Evolutionary conservation across 345 rosid genomes (phyloP).

Genomic region (Syzygium jambos): DNA sequence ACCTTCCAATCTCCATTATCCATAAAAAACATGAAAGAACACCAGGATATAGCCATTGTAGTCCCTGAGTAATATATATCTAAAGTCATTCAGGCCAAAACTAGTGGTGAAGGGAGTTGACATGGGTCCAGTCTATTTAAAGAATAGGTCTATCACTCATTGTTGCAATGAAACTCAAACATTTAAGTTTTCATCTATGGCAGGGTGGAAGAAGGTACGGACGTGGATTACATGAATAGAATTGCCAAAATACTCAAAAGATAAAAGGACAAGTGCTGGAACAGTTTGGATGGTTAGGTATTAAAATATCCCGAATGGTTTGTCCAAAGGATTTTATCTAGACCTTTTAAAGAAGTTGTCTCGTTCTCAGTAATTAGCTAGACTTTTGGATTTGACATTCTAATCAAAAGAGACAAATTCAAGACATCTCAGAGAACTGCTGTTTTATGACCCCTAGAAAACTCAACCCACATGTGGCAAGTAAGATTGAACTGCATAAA

Average conservation of each 20-base stretch:
- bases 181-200: not conserved
- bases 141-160: not conserved
- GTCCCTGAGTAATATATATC: not conserved
- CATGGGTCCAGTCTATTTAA: not conserved
- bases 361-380: not conserved
- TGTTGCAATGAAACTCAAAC: not conserved
- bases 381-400: not conserved
- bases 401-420: not conserved
- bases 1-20: not conserved
- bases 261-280: not conserved
- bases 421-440: not conserved
- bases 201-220: not conserved
- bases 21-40: not conserved
- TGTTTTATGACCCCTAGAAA: not conserved
- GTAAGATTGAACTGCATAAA: not conserved
- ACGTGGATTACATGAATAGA: not conserved
- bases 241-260: not conserved
- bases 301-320: not conserved
- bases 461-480: not conserved
- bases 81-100: not conserved
- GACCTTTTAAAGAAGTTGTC: not conserved
- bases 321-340: not conserved
- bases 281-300: not conserved
- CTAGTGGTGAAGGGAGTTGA: not conserved
- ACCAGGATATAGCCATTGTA: not conserved